Base-by-base conservation (phyloP, 2,329 filamentous ascomycete species). In the Cladosporium sp. region DNA sequence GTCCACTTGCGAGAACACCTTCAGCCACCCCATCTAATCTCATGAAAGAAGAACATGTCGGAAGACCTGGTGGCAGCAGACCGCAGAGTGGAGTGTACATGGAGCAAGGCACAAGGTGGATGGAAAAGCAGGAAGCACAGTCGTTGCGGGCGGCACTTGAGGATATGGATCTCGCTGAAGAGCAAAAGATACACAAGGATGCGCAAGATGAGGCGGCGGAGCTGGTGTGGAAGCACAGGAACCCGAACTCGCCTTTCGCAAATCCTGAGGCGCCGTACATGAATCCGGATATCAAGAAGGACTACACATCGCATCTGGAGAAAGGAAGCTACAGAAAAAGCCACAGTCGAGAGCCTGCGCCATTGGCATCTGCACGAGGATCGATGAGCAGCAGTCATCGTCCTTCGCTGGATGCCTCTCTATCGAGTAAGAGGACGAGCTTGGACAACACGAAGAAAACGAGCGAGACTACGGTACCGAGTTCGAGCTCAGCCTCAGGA, bases 141-240 rank as follows among this genome's bases (percentile, higher is more conserved):
- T 89, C 89, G 23, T 78, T 93, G 66, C 85, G 89, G 21, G 84
- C 88, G 67, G 90, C 91, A 12, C 87, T 93, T 83, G 86, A 92
- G 70, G 88, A 91, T 71, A 86, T 93, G 84, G 86, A 91, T 66
- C 69, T 90, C 31, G 83, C 87, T 2, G 87, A 89, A 23, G 88
- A 89, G 66, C 76, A 82, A 66, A 85, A 85, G 53, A 76, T 93
- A 58, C 90, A 91, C 75, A 81, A 86, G 14, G 89, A 89, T 49
- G 91, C 91, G 33, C 87, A 91, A 67, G 82, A 92, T 67, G 91
- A 94, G 76, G 91, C 91, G 12, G 88, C 90, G 1, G 90, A 93
- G 75, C 82, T 94, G 55, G 91, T 94, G 52, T 93, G 87, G 85
- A 87, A 88, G 73, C 91, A 94, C 74, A 84, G 89, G 74, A 85